Evolutionary conservation across 202 grass and related monocot genomes (phyloP), one percentile per base, ranked within the genome.

Genomic region (Saccharum hybrid): DNA sequence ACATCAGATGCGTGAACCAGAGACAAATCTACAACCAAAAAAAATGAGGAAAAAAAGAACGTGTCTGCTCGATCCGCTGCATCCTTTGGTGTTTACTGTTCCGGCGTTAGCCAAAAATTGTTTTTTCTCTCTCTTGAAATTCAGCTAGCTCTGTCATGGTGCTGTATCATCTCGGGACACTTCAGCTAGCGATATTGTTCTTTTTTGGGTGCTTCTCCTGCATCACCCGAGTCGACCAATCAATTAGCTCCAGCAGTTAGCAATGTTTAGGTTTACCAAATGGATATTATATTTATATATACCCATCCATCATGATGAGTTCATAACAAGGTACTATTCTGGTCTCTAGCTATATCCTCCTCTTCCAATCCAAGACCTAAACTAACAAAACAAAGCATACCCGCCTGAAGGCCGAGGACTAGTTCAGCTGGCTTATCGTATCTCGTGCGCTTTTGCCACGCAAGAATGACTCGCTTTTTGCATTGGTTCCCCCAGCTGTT

Each of bases 211-310:
- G 68, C 13, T 22, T 4, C 8, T 15, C 6, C 45, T 43, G 15
- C 38, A 28, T 63, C 74, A 51, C 39, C 3, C 13, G 2, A 61
- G 74, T 48, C 39, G 65, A 78, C 74, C 49, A 38, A 70, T 77
- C 37, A 22, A 12, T 28, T 68, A 31, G 33, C 48, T 10, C 8
- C 49, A 57, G 21, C 26, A 3, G 18, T 38, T 43, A 42, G 39
- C 38, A 59, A 0, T 26, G 54, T 59, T 59, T 22, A 10, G 54
- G 28, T 62, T 74, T 18, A 14, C 46, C 10, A 36, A 31, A 59
- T n/a, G 54, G 54, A 59, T 56, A n/a, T 59, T 10, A 56, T 56
- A 16, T 56, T 0, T 8, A 56, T 3, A 19, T n/a, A 42, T 5
- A 42, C 36, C 13, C 10, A 34, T 31, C 1, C 7, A 76, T 39